Evolutionary conservation across 2,329 filamentous ascomycete genomes (phyloP).

Genomic region (Microcyclosporella mali): DNA sequence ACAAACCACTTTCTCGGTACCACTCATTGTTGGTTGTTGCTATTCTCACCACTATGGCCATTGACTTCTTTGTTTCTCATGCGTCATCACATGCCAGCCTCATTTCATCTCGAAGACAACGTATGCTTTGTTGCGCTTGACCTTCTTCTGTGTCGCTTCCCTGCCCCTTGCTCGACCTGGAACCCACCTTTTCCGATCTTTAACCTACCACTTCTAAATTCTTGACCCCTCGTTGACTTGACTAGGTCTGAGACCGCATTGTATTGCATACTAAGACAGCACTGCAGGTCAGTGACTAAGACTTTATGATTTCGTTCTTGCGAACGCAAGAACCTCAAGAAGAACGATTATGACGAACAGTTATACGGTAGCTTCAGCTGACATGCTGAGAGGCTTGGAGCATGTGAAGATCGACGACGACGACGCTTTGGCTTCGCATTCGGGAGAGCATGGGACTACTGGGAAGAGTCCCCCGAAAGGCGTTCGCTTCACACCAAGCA

Average conservation of each 20-base stretch:
- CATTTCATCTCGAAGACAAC: slow-evolving; percentile 1
- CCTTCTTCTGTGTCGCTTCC: not conserved
- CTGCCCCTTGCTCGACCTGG: slow-evolving; percentile 1
- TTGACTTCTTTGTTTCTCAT: slow-evolving; percentile 6
- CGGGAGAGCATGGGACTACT: not conserved
- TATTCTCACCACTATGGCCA: too few species aligned
- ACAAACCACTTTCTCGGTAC: too few species aligned
- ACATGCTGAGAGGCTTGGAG: too few species aligned
- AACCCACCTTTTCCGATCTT: slow-evolving; percentile 1
- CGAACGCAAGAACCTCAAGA: not conserved
- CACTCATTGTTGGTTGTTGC: not conserved
- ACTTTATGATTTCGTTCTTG: too few species aligned
- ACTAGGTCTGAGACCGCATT: slow-evolving; percentile 18
- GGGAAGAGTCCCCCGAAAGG: slow-evolving; percentile 7
- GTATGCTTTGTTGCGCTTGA: not conserved
- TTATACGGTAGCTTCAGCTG: slow-evolving; percentile 6
- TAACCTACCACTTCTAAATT: not conserved
- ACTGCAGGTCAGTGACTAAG: slow-evolving; percentile 15
- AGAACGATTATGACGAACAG: slow-evolving; percentile 2
- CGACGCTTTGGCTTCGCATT: not conserved
- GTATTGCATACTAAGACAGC: slow-evolving; percentile 1
- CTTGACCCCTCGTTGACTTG: not conserved
- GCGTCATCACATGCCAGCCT: slow-evolving; percentile 10
- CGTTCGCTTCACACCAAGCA: slow-evolving; percentile 15
- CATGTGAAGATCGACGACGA: too few species aligned